These are phyloP conservation scores for Parastagonospora avenae DNA, from an alignment of 2,329 filamentous ascomycete genomes.

Conservation along the genomic window DNA sequence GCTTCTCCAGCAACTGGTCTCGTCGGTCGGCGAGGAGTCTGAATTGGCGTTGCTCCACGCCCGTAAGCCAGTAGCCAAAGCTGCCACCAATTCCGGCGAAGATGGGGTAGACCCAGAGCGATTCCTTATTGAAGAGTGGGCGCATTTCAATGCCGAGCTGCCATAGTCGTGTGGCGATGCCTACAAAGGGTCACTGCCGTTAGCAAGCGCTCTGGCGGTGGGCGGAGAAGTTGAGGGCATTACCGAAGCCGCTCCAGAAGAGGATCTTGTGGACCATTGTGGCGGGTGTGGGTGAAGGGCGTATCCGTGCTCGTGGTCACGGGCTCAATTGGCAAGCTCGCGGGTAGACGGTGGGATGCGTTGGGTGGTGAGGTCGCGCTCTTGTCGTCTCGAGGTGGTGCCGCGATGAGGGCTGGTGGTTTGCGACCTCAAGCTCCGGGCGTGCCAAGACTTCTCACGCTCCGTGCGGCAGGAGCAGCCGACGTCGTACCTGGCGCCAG, in stretches of 20 bases:
- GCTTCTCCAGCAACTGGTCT: slow-evolving; percentile 83
- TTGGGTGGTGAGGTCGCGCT: slow-evolving; percentile 29
- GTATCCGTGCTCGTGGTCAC: slow-evolving; percentile 9
- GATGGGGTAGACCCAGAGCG: slow-evolving; percentile 88
- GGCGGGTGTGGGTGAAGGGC: slow-evolving; percentile 10
- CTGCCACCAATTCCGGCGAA: slow-evolving; percentile 85
- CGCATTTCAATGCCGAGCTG: slow-evolving; percentile 99
- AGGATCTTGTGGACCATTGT: slow-evolving; percentile 65
- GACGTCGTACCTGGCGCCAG: slow-evolving; percentile 6
- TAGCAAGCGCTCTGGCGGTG: slow-evolving; percentile 22
- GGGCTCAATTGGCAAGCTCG: slow-evolving; percentile 19
- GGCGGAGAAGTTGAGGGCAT: slow-evolving; percentile 42
- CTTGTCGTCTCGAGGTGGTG: slow-evolving; percentile 17
- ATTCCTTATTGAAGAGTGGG: slow-evolving; percentile 83
- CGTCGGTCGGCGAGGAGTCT: slow-evolving; percentile 79
- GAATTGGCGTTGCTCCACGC: slow-evolving; percentile 82
- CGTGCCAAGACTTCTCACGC: slow-evolving; percentile 18
- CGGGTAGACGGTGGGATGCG: slow-evolving; percentile 5
- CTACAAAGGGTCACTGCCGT: slow-evolving; percentile 55
- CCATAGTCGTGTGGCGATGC: slow-evolving; percentile 90
- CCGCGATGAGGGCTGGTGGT: slow-evolving; percentile 19
- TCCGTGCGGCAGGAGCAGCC: slow-evolving; percentile 22
- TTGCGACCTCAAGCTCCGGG: slow-evolving; percentile 22
- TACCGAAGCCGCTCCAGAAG: slow-evolving; percentile 94
- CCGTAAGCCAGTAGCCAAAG: slow-evolving; percentile 97